Percentiles rank a stretch among this genome's conserved stretches.
These are phyloP conservation scores for Lachancea kluyveri DNA, from an alignment of 805 yeast genomes.

Conservation along the genomic window DNA sequence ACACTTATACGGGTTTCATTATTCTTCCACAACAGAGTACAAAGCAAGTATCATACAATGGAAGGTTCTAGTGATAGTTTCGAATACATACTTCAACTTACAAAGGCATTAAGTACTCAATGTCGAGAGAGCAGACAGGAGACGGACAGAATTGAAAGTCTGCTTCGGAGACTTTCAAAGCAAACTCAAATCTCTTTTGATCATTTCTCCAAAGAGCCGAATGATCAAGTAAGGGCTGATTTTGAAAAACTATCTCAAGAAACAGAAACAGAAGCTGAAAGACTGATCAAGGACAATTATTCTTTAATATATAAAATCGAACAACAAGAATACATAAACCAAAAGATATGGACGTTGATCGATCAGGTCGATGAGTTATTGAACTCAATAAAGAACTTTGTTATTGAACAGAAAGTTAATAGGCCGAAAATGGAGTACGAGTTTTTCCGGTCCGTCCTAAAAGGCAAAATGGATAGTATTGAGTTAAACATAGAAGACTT, in stretches of 20 bases:
- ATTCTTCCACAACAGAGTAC: too few species aligned
- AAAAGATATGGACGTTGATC: conserved; percentile 20
- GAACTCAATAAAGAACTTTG: conserved; percentile 23
- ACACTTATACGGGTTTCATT: too few species aligned
- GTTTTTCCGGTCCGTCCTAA: conserved; percentile 19
- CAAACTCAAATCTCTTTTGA: conserved; percentile 26
- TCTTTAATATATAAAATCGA: conserved; percentile 24
- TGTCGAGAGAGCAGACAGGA: conserved; percentile 24
- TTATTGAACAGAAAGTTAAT: conserved; percentile 23
- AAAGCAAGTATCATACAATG: too few species aligned
- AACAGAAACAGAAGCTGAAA: conserved; percentile 12
- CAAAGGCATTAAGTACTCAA: conserved; percentile 19
- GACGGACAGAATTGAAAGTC: conserved; percentile 22
- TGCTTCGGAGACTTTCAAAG: conserved; percentile 24
- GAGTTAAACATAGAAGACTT: conserved; percentile 11
- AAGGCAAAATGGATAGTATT: conserved; percentile 12
- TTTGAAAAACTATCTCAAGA: conserved; percentile 10
- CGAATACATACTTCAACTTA: conserved; percentile 24
- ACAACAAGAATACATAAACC: conserved; percentile 25
- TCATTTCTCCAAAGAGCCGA: conserved; percentile 12
- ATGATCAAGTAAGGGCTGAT: conserved; percentile 10
- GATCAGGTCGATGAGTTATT: conserved; percentile 26
- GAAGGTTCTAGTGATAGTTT: conserved; percentile 22
- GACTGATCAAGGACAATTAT: conserved; percentile 23
- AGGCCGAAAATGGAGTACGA: conserved; percentile 17